phyloP scores from a whole-genome alignment of 495 filamentous ascomycete genomes.

The Mytilinidion resinicola region DNA sequence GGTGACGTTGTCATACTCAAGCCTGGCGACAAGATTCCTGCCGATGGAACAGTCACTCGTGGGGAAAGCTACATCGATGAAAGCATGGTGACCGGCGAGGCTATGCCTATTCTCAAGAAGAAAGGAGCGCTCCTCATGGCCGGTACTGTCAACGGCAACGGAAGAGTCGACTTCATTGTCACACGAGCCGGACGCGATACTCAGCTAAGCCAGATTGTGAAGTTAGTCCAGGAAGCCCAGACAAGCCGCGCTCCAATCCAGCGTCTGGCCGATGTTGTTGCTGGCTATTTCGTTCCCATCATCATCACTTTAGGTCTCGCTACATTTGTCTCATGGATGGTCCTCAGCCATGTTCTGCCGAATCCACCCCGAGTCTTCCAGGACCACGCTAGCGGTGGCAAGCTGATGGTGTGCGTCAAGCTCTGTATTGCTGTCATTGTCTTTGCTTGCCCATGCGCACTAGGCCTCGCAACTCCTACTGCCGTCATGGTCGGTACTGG shows the following conservation, averaged over 20 bases:
- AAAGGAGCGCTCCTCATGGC: conserved; percentile 77
- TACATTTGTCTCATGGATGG: conserved; percentile 92
- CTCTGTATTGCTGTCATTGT: conserved; percentile 98
- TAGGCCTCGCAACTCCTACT: conserved; percentile 90
- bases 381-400: conserved; percentile 73
- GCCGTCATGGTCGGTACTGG: conserved; percentile 99
- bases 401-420: conserved; percentile 93
- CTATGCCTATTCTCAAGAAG: conserved; percentile 83
- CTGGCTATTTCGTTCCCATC: conserved; percentile 88
- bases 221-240: conserved; percentile 92
- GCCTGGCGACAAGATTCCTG: conserved; percentile 94
- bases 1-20: conserved; percentile 89
- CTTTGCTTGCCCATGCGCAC: conserved; percentile 93
- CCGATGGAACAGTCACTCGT: conserved; percentile 78
- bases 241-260: conserved; percentile 94
- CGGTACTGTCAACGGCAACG: conserved; percentile 94
- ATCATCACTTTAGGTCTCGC: conserved; percentile 77
- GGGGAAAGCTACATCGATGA: conserved; percentile 95
- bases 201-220: conserved; percentile 95
- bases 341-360: conserved; percentile 75
- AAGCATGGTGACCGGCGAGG: conserved; percentile 97
- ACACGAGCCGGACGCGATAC: conserved; percentile 91
- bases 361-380: conserved; percentile 85
- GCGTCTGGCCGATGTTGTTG: conserved; percentile 81
- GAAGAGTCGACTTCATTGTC: conserved; percentile 86